Percentiles rank a stretch among this genome's conserved stretches.
Evolutionary conservation across 169 alveolate species (phyloP).

Genomic region (Cryptosporidium ubiquitum): DNA sequence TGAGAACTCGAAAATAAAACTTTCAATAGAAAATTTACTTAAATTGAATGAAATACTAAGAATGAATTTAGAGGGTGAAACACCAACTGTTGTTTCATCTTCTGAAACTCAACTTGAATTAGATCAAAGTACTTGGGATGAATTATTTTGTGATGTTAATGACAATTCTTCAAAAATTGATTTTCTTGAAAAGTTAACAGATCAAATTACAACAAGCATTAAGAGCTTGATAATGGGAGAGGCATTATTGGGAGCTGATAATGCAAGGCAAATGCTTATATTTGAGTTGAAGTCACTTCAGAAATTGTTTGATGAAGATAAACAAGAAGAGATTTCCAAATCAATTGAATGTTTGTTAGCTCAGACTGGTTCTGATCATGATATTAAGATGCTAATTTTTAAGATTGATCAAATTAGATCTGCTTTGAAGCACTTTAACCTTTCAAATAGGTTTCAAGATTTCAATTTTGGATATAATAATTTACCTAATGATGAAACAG

Average conservation of each 20-base stretch:
- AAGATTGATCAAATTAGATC: constrained; percentile 49
- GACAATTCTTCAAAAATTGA: constrained; percentile 4
- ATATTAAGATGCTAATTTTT: constrained; percentile 29
- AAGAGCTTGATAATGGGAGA: constrained; percentile 39
- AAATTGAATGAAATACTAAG: constrained; percentile 31
- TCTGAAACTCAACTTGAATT: constrained; percentile 40
- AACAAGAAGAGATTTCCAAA: constrained; percentile 9
- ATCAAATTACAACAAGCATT: constrained; percentile 21
- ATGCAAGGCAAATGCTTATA: constrained; percentile 29
- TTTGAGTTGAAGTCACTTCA: not conserved
- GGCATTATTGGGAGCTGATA: constrained; percentile 58
- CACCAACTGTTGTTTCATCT: constrained; percentile 52
- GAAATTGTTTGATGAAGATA: constrained; percentile 7
- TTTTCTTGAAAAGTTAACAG: constrained; percentile 35
- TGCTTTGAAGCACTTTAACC: constrained; percentile 36
- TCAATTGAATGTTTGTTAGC: not conserved
- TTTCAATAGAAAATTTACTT: not conserved
- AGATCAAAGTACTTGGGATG: not conserved
- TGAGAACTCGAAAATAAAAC: not conserved
- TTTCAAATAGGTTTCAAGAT: constrained; percentile 56
- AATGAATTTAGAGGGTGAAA: constrained; percentile 35
- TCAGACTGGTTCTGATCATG: constrained; percentile 15
- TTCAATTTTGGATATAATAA: constrained; percentile 41
- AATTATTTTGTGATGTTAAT: not conserved
- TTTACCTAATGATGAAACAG: not conserved